Conservation (phyloP, 495 filamentous ascomycete genomes). For the Tuber melanosporum region DNA sequence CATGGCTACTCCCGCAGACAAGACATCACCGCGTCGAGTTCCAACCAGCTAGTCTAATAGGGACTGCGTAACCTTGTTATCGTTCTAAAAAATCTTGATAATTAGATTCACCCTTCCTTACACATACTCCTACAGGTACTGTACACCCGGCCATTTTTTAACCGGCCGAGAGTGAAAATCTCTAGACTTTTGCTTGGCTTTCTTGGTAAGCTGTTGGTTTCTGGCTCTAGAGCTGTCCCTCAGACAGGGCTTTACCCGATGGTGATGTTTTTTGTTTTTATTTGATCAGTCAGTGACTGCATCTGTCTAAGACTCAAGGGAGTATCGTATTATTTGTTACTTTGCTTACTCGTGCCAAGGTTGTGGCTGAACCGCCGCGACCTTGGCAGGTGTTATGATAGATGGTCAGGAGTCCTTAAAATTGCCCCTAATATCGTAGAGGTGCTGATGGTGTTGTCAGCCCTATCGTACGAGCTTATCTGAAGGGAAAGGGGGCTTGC, state of each 20-base stretch:
- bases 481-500: background rate
- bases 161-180: background rate
- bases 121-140: background rate
- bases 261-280: background rate
- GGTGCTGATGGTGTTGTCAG: background rate
- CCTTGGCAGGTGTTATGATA: too few relatives aligned
- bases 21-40: background rate
- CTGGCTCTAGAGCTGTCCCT: background rate
- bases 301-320: background rate
- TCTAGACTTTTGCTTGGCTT: background rate
- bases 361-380: too few relatives aligned
- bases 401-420: too few relatives aligned
- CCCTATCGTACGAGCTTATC: background rate
- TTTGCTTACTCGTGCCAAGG: too few relatives aligned
- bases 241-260: background rate
- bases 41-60: background rate
- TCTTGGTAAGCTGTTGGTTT: background rate
- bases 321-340: too few relatives aligned
- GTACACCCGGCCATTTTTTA: background rate
- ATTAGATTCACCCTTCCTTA: background rate
- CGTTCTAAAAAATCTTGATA: background rate
- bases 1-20: background rate
- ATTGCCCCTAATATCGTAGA: background rate
- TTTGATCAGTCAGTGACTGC: background rate
- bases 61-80: background rate